Base-by-base conservation (phyloP, 148 eudicot species). In the Camellia sinensis region DNA sequence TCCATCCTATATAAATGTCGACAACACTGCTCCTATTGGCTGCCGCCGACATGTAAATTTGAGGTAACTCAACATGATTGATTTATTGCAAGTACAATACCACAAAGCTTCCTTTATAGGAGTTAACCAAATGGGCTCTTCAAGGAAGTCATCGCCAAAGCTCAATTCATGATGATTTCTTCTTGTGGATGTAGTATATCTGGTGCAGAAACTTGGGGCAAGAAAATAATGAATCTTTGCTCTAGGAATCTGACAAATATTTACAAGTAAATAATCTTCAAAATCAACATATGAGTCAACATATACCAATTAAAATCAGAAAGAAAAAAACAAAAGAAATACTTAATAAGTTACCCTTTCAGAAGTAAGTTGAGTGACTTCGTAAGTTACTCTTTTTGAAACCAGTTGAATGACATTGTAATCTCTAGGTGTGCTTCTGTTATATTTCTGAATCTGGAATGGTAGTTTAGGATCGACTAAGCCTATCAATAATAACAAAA, bases 91-190 rank as follows among this genome's bases (percentile, higher is more conserved):
- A 43, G 68, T 21, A 71, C 14, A 50, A 53, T 87, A 89, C 92
- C 87, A 53, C 17, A 78, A 44, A 62, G 78, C 72, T 40, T 86
- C 88, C 80, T 85, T 84, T 17, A 37, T 76, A 11, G 66, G 54
- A 18, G 77, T 54, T 29, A 82, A 63, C 92, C 88, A 87, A 85
- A 85, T 84, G 22, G 88, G 83, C 2, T 80, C 87, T 77, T 82
- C 79, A 43, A 81, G 37, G 71, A 43, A 67, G 65, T 85, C 83
- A 83, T 87, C 73, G 64, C 84, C 83, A 75, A 65, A 75, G 74
- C 80, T 82, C 18, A 79, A 59, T 17, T 83, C 74, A 43, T 71
- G 79, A 62, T 87, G 80, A 78, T 52, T 80, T 71, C 90, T 87
- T 79, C 84, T 86, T 54, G 61, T 79, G 59, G 71, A 84, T 79